These are phyloP conservation scores for Tetrahymena malaccensis DNA, from an alignment of 73 alveolate species.

Conservation along the genomic window DNA sequence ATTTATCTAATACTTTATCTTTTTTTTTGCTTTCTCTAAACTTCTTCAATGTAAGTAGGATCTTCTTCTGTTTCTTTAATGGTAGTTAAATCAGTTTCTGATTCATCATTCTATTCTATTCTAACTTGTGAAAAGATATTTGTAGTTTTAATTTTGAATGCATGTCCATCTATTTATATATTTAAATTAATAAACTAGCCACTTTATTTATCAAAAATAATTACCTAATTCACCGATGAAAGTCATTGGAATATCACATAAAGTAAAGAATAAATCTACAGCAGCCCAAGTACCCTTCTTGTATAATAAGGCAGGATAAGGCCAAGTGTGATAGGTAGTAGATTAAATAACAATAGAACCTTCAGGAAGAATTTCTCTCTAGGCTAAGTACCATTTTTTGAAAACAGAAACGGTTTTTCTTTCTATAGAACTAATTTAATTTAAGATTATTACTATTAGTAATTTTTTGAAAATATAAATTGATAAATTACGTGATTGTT, in stretches of 20 bases:
- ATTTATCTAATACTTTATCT: not conserved
- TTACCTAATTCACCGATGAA: constrained; percentile 85
- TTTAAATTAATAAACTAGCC: not conserved
- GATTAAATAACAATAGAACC: constrained; percentile 84
- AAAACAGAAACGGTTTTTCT: constrained; percentile 40
- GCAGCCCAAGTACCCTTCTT: constrained; percentile 96
- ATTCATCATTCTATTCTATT: constrained; percentile 15
- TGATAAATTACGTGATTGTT: not conserved
- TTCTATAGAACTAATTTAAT: constrained; percentile 7
- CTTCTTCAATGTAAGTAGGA: not conserved
- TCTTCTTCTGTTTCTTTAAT: not conserved
- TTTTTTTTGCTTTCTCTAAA: not conserved
- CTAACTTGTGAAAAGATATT: constrained; percentile 17
- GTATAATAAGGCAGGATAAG: constrained; percentile 86
- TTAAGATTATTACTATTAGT: not conserved
- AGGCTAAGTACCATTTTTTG: constrained; percentile 70
- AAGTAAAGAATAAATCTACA: constrained; percentile 85
- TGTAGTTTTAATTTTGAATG: constrained; percentile 43
- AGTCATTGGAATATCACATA: constrained; percentile 95
- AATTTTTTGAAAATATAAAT: not conserved
- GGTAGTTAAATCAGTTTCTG: not conserved
- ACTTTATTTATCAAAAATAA: not conserved
- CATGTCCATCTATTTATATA: constrained; percentile 50
- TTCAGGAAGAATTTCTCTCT: constrained; percentile 66
- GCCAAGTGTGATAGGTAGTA: constrained; percentile 85